phyloP scores from a whole-genome alignment of 768 basidiomycete genomes.

The Boletus reticulatus region DNA sequence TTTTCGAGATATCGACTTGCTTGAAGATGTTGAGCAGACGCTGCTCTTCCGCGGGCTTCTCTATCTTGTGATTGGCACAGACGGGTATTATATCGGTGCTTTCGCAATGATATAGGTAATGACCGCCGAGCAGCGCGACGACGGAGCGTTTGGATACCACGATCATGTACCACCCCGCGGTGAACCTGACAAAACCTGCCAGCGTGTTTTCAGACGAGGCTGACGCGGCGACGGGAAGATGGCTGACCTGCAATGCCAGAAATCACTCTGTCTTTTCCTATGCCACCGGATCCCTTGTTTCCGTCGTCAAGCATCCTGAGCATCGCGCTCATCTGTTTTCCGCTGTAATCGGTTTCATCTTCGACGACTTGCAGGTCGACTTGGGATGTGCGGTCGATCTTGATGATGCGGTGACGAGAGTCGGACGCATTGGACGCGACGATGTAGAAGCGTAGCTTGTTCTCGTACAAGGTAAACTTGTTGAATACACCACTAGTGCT shows the following conservation, averaged over 20 bases:
- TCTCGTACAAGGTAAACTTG: constrained; percentile 94
- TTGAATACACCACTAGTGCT: constrained; percentile 40
- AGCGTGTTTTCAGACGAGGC: not conserved
- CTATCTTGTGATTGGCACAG: constrained; percentile 75
- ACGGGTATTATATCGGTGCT: constrained; percentile 82
- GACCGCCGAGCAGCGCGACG: constrained; percentile 91
- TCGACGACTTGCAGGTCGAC: constrained; percentile 77
- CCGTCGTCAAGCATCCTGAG: constrained; percentile 96
- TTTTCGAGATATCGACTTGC: constrained; percentile 97
- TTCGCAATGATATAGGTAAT: constrained; percentile 96
- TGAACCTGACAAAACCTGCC: constrained; percentile 85
- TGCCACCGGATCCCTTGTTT: constrained; percentile 82
- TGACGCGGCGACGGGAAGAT: not conserved
- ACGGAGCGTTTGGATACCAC: constrained; percentile 86
- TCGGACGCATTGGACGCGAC: constrained; percentile 89
- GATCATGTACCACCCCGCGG: constrained; percentile 95
- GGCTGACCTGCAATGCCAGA: constrained; percentile 78
- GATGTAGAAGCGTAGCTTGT: constrained; percentile 85
- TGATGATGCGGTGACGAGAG: constrained; percentile 86
- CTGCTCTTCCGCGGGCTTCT: constrained; percentile 86
- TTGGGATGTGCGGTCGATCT: constrained; percentile 85
- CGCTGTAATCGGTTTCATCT: constrained; percentile 85
- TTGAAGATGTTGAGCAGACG: constrained; percentile 89
- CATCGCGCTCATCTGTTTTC: constrained; percentile 86
- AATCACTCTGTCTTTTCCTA: constrained; percentile 75